Base-by-base conservation (phyloP, 2,329 filamentous ascomycete species). In the Aspergillus puulaauensis region DNA sequence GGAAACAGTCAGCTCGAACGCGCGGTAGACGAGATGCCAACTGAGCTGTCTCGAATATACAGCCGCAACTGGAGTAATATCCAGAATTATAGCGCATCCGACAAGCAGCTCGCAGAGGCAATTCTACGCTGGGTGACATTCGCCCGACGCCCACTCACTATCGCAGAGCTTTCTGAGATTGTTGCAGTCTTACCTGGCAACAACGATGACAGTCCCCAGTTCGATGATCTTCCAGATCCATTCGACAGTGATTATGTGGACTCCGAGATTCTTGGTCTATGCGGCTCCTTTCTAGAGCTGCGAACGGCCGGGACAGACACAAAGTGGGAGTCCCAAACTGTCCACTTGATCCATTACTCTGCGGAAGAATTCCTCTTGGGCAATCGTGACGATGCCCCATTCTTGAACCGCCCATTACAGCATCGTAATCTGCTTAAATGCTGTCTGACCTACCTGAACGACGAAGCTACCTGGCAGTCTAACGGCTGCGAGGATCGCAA, bases 111-210 rank as follows among this genome's bases (percentile, higher is more conserved):
- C 3, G 52, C 52, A 1, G 43, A 54, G 17, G 31, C 52, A 41
- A 54, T 54, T 11, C 35, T 54, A 6, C 52, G 52, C 14, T 54
- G 52, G 52, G 52, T 54, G 3, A 31, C 21, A 6, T 54, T 54
- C 19, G 31, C 52, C 8, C 3, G 19, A 9, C 41, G 33, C 8
- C 52, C 43, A 9, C 52, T 54, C 4, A 54, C 43, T 4, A 31
- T 54, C 5, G 12, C 33, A 21, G 27, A 54, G 43, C 44, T 54
- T 12, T 19, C 52, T 3, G 52, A 54, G 11, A 17, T 39, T 33
- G 40, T 44, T 19, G 15, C 52, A 4, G 14, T 54, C 4, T 4
- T 54, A 1, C 23, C 19, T 19, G 14, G 27, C 35, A 12, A 14
- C 31, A 31, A 47, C 27, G 9, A 11, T 6, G 24, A 47, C 7